These are phyloP conservation scores for Butyriboletus loyo DNA, from an alignment of 768 basidiomycete genomes.

Conservation along the genomic window DNA sequence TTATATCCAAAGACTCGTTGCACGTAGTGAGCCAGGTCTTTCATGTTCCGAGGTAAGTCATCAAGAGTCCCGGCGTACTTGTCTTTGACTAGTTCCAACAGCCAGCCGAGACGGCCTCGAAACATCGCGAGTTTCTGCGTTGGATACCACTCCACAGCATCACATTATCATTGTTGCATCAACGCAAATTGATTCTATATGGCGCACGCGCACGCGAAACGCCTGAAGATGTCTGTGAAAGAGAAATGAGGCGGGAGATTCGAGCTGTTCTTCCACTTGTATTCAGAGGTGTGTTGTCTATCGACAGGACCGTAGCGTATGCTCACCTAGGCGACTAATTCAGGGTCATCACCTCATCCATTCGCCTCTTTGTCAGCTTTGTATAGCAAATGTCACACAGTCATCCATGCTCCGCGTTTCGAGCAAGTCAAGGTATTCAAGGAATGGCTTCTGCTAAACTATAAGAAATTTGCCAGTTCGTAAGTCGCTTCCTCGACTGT, in stretches of 20 bases:
- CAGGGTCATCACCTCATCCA: conserved; percentile 32
- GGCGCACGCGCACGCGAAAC: conserved; percentile 67
- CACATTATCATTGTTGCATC: conserved; percentile 57
- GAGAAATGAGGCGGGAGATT: conserved; percentile 69
- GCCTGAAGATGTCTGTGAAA: conserved; percentile 68
- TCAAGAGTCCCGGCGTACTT: neutral
- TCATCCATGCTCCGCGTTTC: conserved; percentile 60
- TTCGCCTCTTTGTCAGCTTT: conserved; percentile 40
- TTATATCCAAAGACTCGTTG: conserved; percentile 80
- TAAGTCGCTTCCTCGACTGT: conserved; percentile 24
- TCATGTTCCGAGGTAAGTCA: conserved; percentile 48
- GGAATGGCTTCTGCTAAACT: conserved; percentile 73
- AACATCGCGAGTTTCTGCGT: conserved; percentile 65
- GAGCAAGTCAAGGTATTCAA: conserved; percentile 70
- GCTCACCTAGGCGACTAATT: conserved; percentile 10
- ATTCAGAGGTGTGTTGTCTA: conserved; percentile 52
- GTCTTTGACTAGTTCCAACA: neutral
- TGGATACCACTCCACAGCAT: conserved; percentile 69
- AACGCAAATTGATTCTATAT: conserved; percentile 67
- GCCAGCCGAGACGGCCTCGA: conserved; percentile 38
- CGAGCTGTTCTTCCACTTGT: conserved; percentile 60
- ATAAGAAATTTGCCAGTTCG: conserved; percentile 53
- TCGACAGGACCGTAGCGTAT: neutral
- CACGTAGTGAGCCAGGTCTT: conserved; percentile 67
- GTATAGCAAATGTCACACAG: conserved; percentile 40